phyloP scores from a whole-genome alignment of 257 asterid species.

The Parsonsia alboflavescens region DNA sequence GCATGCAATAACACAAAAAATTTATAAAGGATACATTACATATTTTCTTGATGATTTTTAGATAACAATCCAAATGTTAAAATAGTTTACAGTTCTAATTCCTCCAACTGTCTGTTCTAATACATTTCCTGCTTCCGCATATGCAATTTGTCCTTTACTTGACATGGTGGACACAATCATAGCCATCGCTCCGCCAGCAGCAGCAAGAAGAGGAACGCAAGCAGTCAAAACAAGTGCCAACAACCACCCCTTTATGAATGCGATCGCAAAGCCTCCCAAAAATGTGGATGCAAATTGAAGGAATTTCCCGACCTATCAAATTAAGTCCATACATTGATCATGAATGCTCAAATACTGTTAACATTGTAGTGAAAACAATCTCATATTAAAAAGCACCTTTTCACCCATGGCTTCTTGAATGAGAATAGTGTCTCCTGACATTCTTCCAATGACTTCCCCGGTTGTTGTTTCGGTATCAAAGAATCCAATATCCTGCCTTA shows the following conservation, averaged over 20 bases:
- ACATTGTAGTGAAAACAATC: background rate
- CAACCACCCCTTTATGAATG: constrained; percentile 56
- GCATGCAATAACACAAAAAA: background rate
- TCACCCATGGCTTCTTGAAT: constrained; percentile 90
- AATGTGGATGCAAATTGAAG: constrained; percentile 50
- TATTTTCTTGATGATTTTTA: background rate
- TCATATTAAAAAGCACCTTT: constrained; percentile 36
- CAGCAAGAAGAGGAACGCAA: constrained; percentile 42
- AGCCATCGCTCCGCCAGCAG: constrained; percentile 37
- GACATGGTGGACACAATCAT: constrained; percentile 50
- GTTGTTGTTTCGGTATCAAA: constrained; percentile 50
- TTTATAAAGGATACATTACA: too few relatives aligned
- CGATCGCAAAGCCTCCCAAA: constrained; percentile 53
- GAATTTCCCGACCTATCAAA: constrained; percentile 53
- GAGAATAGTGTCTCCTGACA: constrained; percentile 49
- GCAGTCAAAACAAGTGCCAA: constrained; percentile 40
- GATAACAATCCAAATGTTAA: background rate
- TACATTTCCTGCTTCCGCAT: constrained; percentile 69
- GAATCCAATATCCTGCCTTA: constrained; percentile 49
- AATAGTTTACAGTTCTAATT: constrained; percentile 55
- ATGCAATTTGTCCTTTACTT: constrained; percentile 51
- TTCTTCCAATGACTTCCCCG: constrained; percentile 45
- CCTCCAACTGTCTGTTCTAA: constrained; percentile 74
- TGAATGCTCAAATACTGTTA: background rate
- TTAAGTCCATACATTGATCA: constrained; percentile 4